Conservation (phyloP, 352 stramenopile species). For the Pythium dissotocum region DNA sequence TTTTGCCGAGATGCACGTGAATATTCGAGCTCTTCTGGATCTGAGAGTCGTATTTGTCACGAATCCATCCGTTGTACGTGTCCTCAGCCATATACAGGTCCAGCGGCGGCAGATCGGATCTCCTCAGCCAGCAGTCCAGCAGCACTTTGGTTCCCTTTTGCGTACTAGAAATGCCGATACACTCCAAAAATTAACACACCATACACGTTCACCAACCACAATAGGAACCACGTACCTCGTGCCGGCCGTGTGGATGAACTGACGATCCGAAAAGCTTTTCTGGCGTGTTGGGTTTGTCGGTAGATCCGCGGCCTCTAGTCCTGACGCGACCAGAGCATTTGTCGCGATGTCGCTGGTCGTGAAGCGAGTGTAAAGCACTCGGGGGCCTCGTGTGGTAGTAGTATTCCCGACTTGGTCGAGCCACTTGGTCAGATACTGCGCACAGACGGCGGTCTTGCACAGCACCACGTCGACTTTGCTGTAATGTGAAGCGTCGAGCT, state of each 20-base stretch:
- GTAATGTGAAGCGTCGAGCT: slow-evolving; percentile 46
- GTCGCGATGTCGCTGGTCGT: slow-evolving; percentile 49
- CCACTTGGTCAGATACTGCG: slow-evolving; percentile 40
- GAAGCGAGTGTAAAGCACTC: slow-evolving; percentile 54
- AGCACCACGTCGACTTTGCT: slow-evolving; percentile 48
- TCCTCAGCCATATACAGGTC: slow-evolving; percentile 48
- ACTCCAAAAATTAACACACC: no score
- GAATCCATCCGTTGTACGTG: slow-evolving; percentile 44
- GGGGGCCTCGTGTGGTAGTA: slow-evolving; percentile 34
- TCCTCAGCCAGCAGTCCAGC: neutral
- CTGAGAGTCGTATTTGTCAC: slow-evolving; percentile 36
- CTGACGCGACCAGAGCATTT: neutral
- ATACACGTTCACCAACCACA: no score
- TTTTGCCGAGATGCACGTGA: slow-evolving; percentile 30
- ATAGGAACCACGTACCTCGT: slow-evolving; percentile 16
- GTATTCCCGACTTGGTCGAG: slow-evolving; percentile 23
- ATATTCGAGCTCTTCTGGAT: slow-evolving; percentile 20
- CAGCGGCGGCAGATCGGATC: slow-evolving; percentile 14
- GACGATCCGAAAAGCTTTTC: slow-evolving; percentile 33
- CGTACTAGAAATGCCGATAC: neutral
- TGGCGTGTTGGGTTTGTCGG: neutral
- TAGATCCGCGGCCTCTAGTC: neutral
- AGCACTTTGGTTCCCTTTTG: neutral
- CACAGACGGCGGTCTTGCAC: slow-evolving; percentile 51
- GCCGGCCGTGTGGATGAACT: slow-evolving; percentile 40